These are phyloP conservation scores for Nemania sp. DNA, from an alignment of 2,329 filamentous ascomycete species.

Conservation along the genomic window DNA sequence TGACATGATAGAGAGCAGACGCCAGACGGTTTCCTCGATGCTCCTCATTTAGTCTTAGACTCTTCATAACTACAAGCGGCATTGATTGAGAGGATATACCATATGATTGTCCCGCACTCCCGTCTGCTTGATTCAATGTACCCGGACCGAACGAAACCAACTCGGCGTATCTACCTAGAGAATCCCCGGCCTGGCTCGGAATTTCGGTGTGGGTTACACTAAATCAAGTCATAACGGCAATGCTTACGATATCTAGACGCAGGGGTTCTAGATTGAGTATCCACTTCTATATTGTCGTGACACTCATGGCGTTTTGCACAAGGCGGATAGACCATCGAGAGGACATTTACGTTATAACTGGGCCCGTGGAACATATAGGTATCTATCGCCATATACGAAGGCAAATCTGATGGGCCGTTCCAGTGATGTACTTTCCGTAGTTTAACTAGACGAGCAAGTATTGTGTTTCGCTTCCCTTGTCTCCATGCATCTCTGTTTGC, in stretches of 20 bases:
- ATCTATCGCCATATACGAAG: neutral
- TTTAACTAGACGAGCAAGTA: too few relatives aligned
- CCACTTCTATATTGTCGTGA: neutral
- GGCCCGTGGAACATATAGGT: neutral
- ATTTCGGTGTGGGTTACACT: neutral
- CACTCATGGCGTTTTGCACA: constrained; percentile 17
- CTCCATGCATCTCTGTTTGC: too few relatives aligned
- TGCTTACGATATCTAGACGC: neutral
- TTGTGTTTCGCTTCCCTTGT: too few relatives aligned
- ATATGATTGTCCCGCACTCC: too few relatives aligned
- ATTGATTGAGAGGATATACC: too few relatives aligned
- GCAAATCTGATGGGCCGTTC: neutral
- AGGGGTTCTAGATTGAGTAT: neutral
- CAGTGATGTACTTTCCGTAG: too few relatives aligned
- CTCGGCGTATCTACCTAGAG: neutral
- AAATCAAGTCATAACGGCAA: neutral
- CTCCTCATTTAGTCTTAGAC: too few relatives aligned
- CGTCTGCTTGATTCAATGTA: too few relatives aligned
- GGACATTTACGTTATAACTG: constrained; percentile 5
- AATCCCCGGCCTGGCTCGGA: neutral
- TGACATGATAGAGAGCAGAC: too few relatives aligned
- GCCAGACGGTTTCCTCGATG: too few relatives aligned
- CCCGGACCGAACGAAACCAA: neutral
- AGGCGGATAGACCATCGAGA: constrained; percentile 6
- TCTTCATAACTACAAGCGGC: too few relatives aligned